Conservation (phyloP, 345 rosid species). For the Eutrema japonicum region DNA sequence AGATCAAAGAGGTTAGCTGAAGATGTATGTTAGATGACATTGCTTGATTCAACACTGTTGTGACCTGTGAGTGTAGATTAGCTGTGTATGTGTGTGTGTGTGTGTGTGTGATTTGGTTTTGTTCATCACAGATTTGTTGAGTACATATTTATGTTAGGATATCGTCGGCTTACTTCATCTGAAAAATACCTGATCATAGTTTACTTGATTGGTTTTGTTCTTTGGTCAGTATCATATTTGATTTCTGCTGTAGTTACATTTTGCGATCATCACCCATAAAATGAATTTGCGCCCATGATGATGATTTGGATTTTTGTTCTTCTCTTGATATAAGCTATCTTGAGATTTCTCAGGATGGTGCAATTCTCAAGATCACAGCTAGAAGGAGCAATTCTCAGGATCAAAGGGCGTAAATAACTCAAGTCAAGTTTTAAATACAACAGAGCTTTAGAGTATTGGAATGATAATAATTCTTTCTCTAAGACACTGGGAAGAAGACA, state of each 20-base stretch:
- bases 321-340: slow-evolving; percentile 32
- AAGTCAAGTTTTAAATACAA: not conserved
- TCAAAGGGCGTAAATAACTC: slow-evolving; percentile 18
- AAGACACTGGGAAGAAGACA: not conserved
- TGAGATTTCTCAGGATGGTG: slow-evolving; percentile 67
- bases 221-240: not conserved
- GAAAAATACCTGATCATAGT: not conserved
- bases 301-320: not conserved
- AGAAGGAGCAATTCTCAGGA: slow-evolving; percentile 50
- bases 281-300: too few species aligned
- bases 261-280: too few species aligned
- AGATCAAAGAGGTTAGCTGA: not conserved
- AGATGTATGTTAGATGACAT: not conserved
- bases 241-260: not conserved
- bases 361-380: slow-evolving; percentile 58
- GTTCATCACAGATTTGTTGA: slow-evolving; percentile 6
- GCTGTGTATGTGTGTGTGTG: not conserved
- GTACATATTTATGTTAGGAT: not conserved
- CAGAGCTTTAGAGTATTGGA: slow-evolving; percentile 7
- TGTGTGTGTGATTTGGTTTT: not conserved
- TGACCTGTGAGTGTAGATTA: not conserved
- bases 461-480: not conserved
- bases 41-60: slow-evolving; percentile 8
- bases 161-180: slow-evolving; percentile 1
- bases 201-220: slow-evolving; percentile 4